Base-by-base conservation (phyloP, 768 basidiomycete species). In the Phlegmacium glaucopus region DNA sequence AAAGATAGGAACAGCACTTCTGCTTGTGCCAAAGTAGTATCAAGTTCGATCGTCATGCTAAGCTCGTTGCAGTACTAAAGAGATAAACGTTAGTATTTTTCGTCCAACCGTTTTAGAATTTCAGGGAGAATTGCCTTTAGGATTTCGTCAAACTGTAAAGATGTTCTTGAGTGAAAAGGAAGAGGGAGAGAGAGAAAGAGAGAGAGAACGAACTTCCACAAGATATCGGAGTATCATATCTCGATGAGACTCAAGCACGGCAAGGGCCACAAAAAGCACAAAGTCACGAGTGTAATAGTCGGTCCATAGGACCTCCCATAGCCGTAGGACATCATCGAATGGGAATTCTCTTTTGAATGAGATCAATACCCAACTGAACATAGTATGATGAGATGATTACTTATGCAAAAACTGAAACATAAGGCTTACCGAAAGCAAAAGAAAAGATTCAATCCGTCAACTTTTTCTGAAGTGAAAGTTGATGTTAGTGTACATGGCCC, bases 1-100 rank as follows among this genome's bases (percentile, higher is more conserved):
- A 96, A 97, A 1, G 93, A 93, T 2, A 95, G 76, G 76, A 91
- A 98, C 16, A 99, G 77, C 12, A 98, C 94, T 67, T 99, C 96
- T 9, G 95, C 96, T 68, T 98, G 96, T 0, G 92, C 87, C 8
- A 99, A 79, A 15, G 96, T 95, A 1, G 86, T 83, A 63, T 96
- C 88, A n/a, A 98, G 79, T 63, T 98, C 96, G 56, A 99, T 95
- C 43, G 93, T 91, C 86, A 92, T 92, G 67, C 87, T 90, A 51
- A 95, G 81, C 57, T 95, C 91, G 60, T 94, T 95, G 72, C 90
- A 91, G 58, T 94, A 96, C 85, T 87, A 55, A 28, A 37, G n/a
- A 34, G 30, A 28, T 32, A 40, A 47, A 15, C 28, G 13, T 34
- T 42, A 15, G n/a, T 10, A 22, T 29, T 22, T 35, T 30, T 46